Conservation (phyloP, 495 filamentous ascomycete species). For the Penicillium bialowiezense region DNA sequence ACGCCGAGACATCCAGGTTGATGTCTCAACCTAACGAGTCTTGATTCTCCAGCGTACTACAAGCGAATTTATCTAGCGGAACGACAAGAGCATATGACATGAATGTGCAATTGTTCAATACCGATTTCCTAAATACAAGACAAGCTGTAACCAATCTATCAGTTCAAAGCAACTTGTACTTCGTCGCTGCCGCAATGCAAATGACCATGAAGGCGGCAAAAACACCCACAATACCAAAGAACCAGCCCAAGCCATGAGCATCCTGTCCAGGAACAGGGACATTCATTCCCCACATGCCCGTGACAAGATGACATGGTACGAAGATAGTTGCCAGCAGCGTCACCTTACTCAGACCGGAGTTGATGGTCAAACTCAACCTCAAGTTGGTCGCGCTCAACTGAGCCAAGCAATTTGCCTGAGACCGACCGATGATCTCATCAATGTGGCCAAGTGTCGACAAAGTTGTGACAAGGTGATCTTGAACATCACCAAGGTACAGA, state of each 20-base stretch:
- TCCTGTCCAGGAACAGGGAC: constrained; percentile 72
- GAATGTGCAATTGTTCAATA: too few species aligned
- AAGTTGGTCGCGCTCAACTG: constrained; percentile 86
- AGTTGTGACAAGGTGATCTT: constrained; percentile 98
- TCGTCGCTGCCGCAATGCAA: constrained; percentile 38
- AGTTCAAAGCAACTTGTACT: constrained; percentile 24
- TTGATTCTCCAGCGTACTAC: too few species aligned
- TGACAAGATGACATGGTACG: constrained; percentile 86
- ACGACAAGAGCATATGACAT: too few species aligned
- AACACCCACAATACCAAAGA: constrained; percentile 69
- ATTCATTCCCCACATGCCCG: constrained; percentile 96
- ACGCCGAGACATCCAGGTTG: constrained; percentile 19
- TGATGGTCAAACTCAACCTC: constrained; percentile 68
- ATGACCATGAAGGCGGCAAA: constrained; percentile 57
- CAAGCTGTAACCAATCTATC: too few species aligned
- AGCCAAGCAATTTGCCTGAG: constrained; percentile 87
- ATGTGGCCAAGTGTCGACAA: constrained; percentile 84
- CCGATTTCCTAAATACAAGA: too few species aligned
- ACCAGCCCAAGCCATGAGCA: constrained; percentile 56
- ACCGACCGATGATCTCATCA: constrained; percentile 87
- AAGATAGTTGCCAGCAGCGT: constrained; percentile 91
- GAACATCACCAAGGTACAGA: constrained; percentile 89
- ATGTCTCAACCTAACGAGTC: constrained; percentile 5
- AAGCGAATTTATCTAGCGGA: too few species aligned
- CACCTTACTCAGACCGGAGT: constrained; percentile 79